phyloP scores from a whole-genome alignment of 2,329 filamentous ascomycete genomes.

The Coleophoma crateriformis region DNA sequence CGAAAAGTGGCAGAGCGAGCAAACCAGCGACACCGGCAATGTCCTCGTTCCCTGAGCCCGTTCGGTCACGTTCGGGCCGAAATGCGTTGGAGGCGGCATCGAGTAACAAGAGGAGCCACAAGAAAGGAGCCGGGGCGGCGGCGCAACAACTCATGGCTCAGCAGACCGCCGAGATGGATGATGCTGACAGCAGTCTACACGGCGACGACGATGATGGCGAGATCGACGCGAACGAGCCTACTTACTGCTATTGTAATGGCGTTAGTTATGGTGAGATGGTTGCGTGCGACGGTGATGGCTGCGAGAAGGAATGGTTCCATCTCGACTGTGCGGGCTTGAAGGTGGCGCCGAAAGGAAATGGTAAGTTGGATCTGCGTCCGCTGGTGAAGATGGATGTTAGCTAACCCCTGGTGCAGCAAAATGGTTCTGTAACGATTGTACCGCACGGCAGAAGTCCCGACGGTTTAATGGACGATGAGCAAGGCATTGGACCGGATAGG shows the following conservation, averaged over 20 bases:
- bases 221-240: slow-evolving; percentile 62
- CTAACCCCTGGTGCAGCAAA: slow-evolving; percentile 15
- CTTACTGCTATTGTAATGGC: slow-evolving; percentile 75
- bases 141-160: slow-evolving; percentile 22
- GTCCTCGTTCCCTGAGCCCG: slow-evolving; percentile 51
- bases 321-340: slow-evolving; percentile 75
- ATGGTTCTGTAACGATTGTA: slow-evolving; percentile 28
- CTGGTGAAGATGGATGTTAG: background rate
- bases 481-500: background rate
- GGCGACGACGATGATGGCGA: slow-evolving; percentile 52
- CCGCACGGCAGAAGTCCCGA: slow-evolving; percentile 20
- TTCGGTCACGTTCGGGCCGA: slow-evolving; percentile 47
- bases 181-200: slow-evolving; percentile 36
- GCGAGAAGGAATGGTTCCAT: slow-evolving; percentile 78
- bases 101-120: slow-evolving; percentile 49
- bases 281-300: slow-evolving; percentile 69
- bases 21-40: slow-evolving; percentile 62
- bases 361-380: slow-evolving; percentile 15
- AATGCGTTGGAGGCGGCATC: slow-evolving; percentile 27
- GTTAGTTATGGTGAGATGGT: slow-evolving; percentile 84
- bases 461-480: slow-evolving; percentile 19
- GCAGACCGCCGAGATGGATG: slow-evolving; percentile 36
- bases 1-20: slow-evolving; percentile 60
- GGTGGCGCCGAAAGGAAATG: slow-evolving; percentile 62
- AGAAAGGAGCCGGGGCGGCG: slow-evolving; percentile 44